Evolutionary conservation across 1,139 yeast species (phyloP).

Genomic region (Yamadazyma atlantica): DNA sequence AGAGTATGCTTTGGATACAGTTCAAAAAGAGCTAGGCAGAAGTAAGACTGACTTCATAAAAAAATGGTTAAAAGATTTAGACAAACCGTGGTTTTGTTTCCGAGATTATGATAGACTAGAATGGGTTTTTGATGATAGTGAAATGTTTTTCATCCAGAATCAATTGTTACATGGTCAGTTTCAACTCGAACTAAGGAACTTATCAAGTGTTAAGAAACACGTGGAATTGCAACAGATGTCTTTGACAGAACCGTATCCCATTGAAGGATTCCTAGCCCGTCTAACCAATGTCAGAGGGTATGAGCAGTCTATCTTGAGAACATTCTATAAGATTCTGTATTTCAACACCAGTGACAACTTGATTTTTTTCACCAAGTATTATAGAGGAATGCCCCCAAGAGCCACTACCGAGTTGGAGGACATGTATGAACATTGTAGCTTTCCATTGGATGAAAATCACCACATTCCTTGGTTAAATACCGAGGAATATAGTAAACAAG

Average conservation of each 20-base stretch:
- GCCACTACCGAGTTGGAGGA: constrained; percentile 25
- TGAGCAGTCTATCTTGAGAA: constrained; percentile 37
- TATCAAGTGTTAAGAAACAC: constrained; percentile 16
- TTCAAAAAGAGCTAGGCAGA: constrained; percentile 13
- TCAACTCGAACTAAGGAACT: constrained; percentile 59
- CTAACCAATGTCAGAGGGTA: constrained; percentile 55
- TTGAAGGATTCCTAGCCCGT: constrained; percentile 75
- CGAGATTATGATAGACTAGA: constrained; percentile 72
- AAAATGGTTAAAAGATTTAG: constrained; percentile 8
- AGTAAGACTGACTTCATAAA: constrained; percentile 2
- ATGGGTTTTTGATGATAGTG: constrained; percentile 63
- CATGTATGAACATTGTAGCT: constrained; percentile 52
- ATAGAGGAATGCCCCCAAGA: constrained; percentile 63
- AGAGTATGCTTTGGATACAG: constrained; percentile 28
- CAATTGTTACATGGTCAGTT: constrained; percentile 22
- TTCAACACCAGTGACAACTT: constrained; percentile 62
- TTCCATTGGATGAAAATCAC: constrained; percentile 41
- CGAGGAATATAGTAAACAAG: constrained; percentile 47
- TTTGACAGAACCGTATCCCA: constrained; percentile 48
- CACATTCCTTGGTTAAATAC: constrained; percentile 63
- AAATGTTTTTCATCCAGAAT: constrained; percentile 38
- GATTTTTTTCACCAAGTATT: constrained; percentile 57
- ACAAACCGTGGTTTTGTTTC: constrained; percentile 54
- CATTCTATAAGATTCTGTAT: constrained; percentile 58
- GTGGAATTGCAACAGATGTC: neutral